Percentiles rank a stretch among this genome's conserved stretches.
These are phyloP conservation scores for Pelargonium citronellum DNA, from an alignment of 441 rosid species.

Conservation along the genomic window DNA sequence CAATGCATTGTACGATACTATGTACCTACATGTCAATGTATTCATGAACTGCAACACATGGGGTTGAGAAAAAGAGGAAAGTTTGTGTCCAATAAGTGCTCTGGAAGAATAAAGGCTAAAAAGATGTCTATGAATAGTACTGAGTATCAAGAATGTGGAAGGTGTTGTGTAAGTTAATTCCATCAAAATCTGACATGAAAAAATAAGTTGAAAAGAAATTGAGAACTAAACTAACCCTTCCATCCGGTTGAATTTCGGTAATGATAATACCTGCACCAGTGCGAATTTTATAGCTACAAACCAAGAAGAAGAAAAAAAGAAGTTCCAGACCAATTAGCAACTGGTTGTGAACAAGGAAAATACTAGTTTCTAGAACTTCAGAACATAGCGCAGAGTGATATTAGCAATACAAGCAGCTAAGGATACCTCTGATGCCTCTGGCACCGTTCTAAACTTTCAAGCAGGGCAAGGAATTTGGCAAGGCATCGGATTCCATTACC, in stretches of 20 bases:
- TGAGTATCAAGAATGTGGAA: background rate
- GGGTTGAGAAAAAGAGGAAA: background rate
- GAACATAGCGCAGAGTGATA: background rate
- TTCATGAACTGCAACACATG: background rate
- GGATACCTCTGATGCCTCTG: conserved; percentile 45
- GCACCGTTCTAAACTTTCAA: conserved; percentile 47
- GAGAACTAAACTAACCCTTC: conserved; percentile 41
- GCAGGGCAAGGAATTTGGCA: conserved; percentile 77
- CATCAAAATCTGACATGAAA: background rate
- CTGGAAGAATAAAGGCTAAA: too few species aligned
- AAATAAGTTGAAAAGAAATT: background rate
- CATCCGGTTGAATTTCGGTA: conserved; percentile 82
- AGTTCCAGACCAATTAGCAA: background rate
- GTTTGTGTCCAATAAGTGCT: too few species aligned
- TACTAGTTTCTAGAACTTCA: background rate
- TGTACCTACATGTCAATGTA: background rate
- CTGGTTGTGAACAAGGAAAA: background rate
- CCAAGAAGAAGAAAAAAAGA: background rate
- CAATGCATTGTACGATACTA: background rate
- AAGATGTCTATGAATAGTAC: too few species aligned
- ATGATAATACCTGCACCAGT: conserved; percentile 93
- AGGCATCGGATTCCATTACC: conserved; percentile 90
- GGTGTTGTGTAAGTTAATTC: background rate
- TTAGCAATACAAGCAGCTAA: background rate
- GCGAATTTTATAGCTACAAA: conserved; percentile 59